Evolutionary conservation across 768 basidiomycete genomes (phyloP), one percentile per base, ranked within the genome.

Genomic region (Podaxis carcinomalis): DNA sequence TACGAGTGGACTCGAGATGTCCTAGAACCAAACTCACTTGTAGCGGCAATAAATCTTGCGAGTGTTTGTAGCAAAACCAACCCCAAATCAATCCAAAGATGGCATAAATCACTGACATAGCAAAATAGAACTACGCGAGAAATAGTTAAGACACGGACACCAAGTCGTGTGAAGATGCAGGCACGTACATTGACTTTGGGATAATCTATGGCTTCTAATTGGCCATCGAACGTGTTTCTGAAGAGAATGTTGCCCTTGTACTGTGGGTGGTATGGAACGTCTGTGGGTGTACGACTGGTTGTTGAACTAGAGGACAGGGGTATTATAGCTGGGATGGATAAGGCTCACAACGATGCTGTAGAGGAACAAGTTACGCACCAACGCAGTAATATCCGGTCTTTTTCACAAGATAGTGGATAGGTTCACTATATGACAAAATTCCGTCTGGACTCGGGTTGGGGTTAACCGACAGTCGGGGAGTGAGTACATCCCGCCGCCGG

Each of bases 311-410:
- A 80, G 9, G 93, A 95, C 35, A 98, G 86, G 39, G 97, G 97
- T 25, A 99, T 83, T 52, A 93, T 83, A 32, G 92, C 95, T 94
- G 47, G 47, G 39, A 7, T 23, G 40, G 49, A 37, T 57, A 39
- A 59, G 44, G 59, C n/a, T n/a, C 21, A 28, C 32, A 19, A 53
- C 36, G 1, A 25, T 39, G 10, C 19, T n/a, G 21, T 28, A 16
- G 25, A 35, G 10, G n/a, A 25, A 52, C 40, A 51, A 21, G 16
- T 51, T 16, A 76, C 92, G 74, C 71, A 89, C 95, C 95, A 64
- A 96, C 88, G 72, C 96, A 98, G 72, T 97, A 98, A 71, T 97
- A 98, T 1, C 96, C 97, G 1, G 93, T 95, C 72, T 89, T 90
- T 27, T 78, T 77, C 23, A 98, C 92, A 23, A 80, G 72, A 72